phyloP scores from a whole-genome alignment of 139 green algal species.

The Nannochloris sp. region DNA sequence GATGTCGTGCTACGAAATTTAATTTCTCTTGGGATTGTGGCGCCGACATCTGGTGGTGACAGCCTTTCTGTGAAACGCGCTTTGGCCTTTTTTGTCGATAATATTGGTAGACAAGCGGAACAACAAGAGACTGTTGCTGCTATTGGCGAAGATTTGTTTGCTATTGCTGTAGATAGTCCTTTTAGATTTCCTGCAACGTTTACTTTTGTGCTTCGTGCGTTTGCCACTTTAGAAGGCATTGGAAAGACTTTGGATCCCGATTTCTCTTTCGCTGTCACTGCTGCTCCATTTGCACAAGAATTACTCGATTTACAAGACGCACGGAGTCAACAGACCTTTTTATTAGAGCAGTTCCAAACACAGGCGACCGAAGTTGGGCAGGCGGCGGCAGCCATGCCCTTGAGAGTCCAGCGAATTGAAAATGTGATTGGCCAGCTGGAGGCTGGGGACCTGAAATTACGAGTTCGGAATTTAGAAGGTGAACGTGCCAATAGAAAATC shows the following conservation, averaged over 20 bases:
- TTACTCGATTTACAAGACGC: conserved; percentile 43
- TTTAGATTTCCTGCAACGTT: conserved; percentile 84
- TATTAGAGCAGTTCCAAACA: conserved; percentile 57
- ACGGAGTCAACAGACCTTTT: conserved; percentile 31
- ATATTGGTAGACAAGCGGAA: conserved; percentile 56
- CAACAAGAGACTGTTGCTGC: conserved; percentile 57
- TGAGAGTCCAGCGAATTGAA: conserved; percentile 55
- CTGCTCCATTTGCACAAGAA: conserved; percentile 61
- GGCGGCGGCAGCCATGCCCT: conserved; percentile 61
- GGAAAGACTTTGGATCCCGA: conserved; percentile 60
- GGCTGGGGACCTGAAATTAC: conserved; percentile 61
- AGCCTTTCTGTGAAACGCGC: conserved; percentile 46
- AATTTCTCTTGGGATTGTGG: conserved; percentile 63
- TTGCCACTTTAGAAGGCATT: conserved; percentile 76
- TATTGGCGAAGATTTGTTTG: conserved; percentile 83
- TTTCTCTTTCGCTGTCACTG: conserved; percentile 62
- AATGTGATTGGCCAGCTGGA: conserved; percentile 44
- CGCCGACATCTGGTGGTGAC: conserved; percentile 42
- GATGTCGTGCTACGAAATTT: conserved; percentile 42
- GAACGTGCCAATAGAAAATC: conserved; percentile 54
- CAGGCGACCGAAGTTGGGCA: conserved; percentile 51
- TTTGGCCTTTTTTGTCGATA: conserved; percentile 72
- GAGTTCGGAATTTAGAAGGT: conserved; percentile 62
- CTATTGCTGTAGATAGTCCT: conserved; percentile 74
- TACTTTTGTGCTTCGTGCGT: conserved; percentile 82